Evolutionary conservation across 2,329 filamentous ascomycete genomes (phyloP), one percentile per base, ranked within the genome.

Genomic region (Fusarium guadeloupense): DNA sequence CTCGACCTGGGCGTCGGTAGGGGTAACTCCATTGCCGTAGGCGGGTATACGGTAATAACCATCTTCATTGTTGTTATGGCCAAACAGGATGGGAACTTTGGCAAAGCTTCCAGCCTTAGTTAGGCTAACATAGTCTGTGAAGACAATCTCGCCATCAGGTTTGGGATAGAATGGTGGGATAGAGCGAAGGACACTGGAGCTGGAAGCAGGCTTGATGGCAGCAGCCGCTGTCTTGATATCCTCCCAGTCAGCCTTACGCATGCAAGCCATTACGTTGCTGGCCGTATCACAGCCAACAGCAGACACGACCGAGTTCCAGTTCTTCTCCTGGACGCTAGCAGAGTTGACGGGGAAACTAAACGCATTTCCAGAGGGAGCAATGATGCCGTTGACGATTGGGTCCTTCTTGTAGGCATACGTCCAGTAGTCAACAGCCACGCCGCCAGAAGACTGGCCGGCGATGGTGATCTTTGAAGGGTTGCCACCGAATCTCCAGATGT

Each of bases 351-450:
- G 73, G 59, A 83, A 81, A 64, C 80, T 80, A 19, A 79, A 76
- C 0, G 75, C 79, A 3, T 76, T 80, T 1, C 74, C 82, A 31
- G 81, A 82, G 6, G 78, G 74, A 4, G 77, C 71, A 50, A 84
- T 80, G 9, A 82, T 70, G 4, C 75, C 80, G 7, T 74, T 68
- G n/a, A 77, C 76, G 20, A 85, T 84, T 6, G 82, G 80, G 35
- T 84, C 79, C 0, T 78, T 51, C 3, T 62, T 41, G 80, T 79
- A 82, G 4, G 82, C 79, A 45, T 82, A 84, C 6, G 78, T 74
- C 72, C 78, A 81, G 65, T 78, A 77, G 59, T 84, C 81, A 0
- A 78, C 77, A 1, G 75, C 69, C 0, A 77, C 72, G 1, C 74
- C 68, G 0, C 74, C 73, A 0, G 74, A 73, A 3, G 73, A 75